Percentiles rank a stretch among this genome's conserved stretches.
These are phyloP conservation scores for Metschnikowia aberdeeniae DNA, from an alignment of 805 yeast genomes.

Conservation along the genomic window DNA sequence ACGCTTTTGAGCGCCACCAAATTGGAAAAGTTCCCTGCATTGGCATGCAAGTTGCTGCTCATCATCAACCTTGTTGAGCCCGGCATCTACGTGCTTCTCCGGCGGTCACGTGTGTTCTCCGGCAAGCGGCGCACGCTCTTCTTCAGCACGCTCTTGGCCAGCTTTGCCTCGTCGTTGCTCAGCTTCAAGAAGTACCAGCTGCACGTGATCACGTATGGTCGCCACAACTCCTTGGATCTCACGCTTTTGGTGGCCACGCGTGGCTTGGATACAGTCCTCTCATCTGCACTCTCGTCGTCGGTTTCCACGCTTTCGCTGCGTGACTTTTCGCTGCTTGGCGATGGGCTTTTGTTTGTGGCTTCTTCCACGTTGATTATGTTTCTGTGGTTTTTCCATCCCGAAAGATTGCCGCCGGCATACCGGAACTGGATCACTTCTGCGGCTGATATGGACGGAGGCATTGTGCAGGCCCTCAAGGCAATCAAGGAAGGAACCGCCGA, in stretches of 20 bases:
- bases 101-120: not conserved
- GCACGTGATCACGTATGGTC: slow-evolving; percentile 25
- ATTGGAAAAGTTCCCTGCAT: slow-evolving; percentile 31
- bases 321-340: slow-evolving; percentile 17
- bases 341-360: slow-evolving; percentile 26
- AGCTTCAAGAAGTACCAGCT: slow-evolving; percentile 32
- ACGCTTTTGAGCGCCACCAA: slow-evolving; percentile 24
- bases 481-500: slow-evolving; percentile 27
- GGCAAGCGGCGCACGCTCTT: slow-evolving; percentile 7
- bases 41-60: slow-evolving; percentile 31
- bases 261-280: slow-evolving; percentile 28
- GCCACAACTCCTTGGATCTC: slow-evolving; percentile 33
- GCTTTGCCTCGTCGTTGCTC: slow-evolving; percentile 25
- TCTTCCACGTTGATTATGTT: slow-evolving; percentile 34
- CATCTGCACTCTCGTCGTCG: slow-evolving; percentile 3
- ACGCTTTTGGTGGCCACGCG: slow-evolving; percentile 34
- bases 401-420: slow-evolving; percentile 41
- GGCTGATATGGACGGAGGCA: slow-evolving; percentile 43
- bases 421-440: slow-evolving; percentile 47
- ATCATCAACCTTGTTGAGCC: slow-evolving; percentile 29
- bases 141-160: slow-evolving; percentile 25
- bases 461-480: slow-evolving; percentile 28
- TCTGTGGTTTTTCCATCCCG: slow-evolving; percentile 38
- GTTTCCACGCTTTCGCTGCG: slow-evolving; percentile 2
- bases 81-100: slow-evolving; percentile 17